These are phyloP conservation scores for Ustilago cynodontis DNA, from an alignment of 1,284 basidiomycete genomes.

Conservation along the genomic window DNA sequence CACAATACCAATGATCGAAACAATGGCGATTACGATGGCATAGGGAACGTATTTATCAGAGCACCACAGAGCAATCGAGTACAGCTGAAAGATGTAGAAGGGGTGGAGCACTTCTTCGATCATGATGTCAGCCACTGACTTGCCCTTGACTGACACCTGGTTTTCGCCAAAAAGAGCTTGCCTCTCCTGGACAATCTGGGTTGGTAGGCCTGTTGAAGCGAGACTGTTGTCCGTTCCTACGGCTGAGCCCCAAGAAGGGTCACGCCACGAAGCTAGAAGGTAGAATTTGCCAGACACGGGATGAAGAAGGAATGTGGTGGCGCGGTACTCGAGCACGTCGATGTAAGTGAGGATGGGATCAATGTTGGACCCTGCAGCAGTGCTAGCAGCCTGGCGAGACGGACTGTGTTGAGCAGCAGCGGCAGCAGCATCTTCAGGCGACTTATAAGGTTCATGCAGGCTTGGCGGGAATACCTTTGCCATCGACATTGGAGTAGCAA, in stretches of 20 bases:
- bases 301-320: conserved; percentile 46
- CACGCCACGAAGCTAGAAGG: conserved; percentile 41
- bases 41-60: conserved; percentile 54
- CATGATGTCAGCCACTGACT: conserved; percentile 32
- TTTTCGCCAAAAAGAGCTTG: conserved; percentile 51
- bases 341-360: conserved; percentile 15
- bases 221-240: conserved; percentile 17
- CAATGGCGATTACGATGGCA: conserved; percentile 43
- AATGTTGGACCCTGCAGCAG: neutral
- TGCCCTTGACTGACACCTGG: conserved; percentile 44
- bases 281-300: conserved; percentile 42
- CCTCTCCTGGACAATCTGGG: conserved; percentile 4
- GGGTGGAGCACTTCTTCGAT: conserved; percentile 55
- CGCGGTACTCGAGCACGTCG: conserved; percentile 43
- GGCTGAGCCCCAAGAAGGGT: conserved; percentile 21
- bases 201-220: conserved; percentile 20
- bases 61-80: conserved; percentile 51
- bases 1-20: conserved; percentile 50
- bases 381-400: neutral
- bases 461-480: conserved; percentile 26
- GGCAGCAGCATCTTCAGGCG: conserved; percentile 25
- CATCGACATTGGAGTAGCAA: conserved; percentile 21
- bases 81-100: conserved; percentile 57
- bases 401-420: neutral
- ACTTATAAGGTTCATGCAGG: conserved; percentile 19